Conservation (phyloP, 2,329 filamentous ascomycete genomes). For the Epichloe elymi region DNA sequence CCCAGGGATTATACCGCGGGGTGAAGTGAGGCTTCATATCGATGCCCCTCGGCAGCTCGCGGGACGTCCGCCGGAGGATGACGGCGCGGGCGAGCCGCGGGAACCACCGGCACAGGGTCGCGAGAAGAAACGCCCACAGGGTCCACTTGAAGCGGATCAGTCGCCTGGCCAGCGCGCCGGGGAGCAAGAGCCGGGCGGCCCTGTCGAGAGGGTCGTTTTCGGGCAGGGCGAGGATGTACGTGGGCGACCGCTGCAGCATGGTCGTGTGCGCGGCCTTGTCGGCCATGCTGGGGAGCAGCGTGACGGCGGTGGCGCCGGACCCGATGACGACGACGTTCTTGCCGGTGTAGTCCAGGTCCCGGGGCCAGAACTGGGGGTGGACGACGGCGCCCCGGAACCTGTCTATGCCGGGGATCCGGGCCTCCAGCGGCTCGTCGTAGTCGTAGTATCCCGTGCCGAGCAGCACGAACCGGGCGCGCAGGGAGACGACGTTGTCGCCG, state of each 20-base stretch:
- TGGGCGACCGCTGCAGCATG: conserved; percentile 65
- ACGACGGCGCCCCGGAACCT: conserved; percentile 50
- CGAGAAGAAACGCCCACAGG: conserved; percentile 35
- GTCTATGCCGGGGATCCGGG: conserved; percentile 49
- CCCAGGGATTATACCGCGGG: conserved; percentile 49
- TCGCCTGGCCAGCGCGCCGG: conserved; percentile 32
- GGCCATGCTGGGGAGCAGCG: conserved; percentile 54
- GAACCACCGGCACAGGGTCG: conserved; percentile 19
- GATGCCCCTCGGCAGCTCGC: conserved; percentile 36
- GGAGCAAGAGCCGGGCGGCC: conserved; percentile 27
- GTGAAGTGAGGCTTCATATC: conserved; percentile 46
- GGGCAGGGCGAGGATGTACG: conserved; percentile 46
- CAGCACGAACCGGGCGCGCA: conserved; percentile 42
- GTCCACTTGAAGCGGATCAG: conserved; percentile 31
- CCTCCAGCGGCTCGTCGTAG: conserved; percentile 46
- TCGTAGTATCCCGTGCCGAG: conserved; percentile 47
- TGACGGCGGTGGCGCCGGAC: conserved; percentile 63
- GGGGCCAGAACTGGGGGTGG: conserved; percentile 63
- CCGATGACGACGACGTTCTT: conserved; percentile 61
- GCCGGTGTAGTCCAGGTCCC: conserved; percentile 45
- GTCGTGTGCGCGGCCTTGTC: conserved; percentile 52
- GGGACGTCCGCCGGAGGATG: conserved; percentile 30
- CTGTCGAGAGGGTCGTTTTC: conserved; percentile 21
- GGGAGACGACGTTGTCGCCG: conserved; percentile 5
- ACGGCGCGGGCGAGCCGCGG: conserved; percentile 33